These are phyloP conservation scores for Prunella vulgaris DNA, from an alignment of 257 asterid genomes.

Conservation along the genomic window DNA sequence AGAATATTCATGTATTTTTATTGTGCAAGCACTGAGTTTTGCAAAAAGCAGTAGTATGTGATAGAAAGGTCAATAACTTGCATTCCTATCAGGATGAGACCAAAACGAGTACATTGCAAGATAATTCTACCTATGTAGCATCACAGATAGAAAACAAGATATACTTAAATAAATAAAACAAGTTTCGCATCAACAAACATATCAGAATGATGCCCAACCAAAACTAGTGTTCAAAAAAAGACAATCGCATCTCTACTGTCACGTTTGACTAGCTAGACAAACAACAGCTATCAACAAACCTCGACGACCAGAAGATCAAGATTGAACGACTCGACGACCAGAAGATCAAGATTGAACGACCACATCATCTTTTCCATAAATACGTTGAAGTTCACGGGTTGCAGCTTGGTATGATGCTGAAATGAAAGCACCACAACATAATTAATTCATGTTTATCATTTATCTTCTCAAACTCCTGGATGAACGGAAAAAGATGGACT, in stretches of 20 bases:
- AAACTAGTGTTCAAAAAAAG: slow-evolving; percentile 15
- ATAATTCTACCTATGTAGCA: slow-evolving; percentile 1
- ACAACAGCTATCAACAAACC: slow-evolving; percentile 30
- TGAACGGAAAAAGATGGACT: neutral
- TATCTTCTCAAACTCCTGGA: too few relatives aligned
- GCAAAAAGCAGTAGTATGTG: neutral
- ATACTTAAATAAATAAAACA: slow-evolving; percentile 7
- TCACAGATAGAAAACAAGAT: slow-evolving; percentile 1
- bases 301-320: slow-evolving; percentile 26
- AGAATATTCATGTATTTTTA: neutral
- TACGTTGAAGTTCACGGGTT: slow-evolving; percentile 51
- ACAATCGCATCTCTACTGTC: slow-evolving; percentile 13
- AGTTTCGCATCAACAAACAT: slow-evolving; percentile 18
- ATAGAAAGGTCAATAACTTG: neutral
- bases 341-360: slow-evolving; percentile 32
- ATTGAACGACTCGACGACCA: slow-evolving; percentile 20
- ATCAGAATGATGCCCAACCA: slow-evolving; percentile 13
- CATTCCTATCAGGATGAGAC: neutral
- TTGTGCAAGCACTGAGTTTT: neutral
- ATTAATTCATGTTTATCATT: neutral
- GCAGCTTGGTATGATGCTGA: slow-evolving; percentile 68
- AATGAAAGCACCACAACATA: slow-evolving; percentile 10
- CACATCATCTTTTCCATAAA: slow-evolving; percentile 45
- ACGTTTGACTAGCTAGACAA: slow-evolving; percentile 23
- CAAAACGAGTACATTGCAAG: neutral